Evolutionary conservation across 2,329 filamentous ascomycete species (phyloP).

Genomic region (Stagonosporopsis cucurbitacearum): DNA sequence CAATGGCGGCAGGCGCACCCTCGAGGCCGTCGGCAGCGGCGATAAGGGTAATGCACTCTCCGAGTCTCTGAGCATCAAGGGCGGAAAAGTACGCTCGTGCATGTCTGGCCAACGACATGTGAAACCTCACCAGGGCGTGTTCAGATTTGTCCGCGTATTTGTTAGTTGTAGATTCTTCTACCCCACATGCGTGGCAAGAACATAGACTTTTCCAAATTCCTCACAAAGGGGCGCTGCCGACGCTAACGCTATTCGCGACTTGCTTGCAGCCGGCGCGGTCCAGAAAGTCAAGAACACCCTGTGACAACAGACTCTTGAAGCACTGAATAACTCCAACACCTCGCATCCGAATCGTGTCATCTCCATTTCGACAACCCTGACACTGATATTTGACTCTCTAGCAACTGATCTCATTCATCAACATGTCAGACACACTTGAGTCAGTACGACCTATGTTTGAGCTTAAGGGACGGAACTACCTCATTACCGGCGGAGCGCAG

Average conservation of each 20-base stretch:
- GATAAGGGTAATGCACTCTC: constrained; percentile 1
- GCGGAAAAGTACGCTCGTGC: background rate
- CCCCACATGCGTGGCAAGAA: background rate
- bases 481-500: constrained; percentile 29
- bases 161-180: background rate
- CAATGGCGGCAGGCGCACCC: constrained; percentile 2
- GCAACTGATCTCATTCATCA: background rate
- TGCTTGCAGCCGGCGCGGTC: background rate
- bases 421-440: constrained; percentile 20
- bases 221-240: background rate
- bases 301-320: background rate
- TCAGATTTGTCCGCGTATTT: background rate
- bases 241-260: background rate
- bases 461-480: constrained; percentile 23
- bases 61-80: background rate
- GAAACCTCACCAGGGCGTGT: background rate
- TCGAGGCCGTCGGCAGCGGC: background rate
- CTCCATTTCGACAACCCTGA: background rate
- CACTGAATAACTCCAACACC: background rate
- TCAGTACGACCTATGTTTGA: constrained; percentile 24
- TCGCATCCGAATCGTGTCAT: background rate
- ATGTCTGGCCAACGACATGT: background rate
- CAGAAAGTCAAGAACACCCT: background rate
- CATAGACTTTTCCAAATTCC: background rate
- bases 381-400: background rate